These are phyloP conservation scores for Zea mays DNA, from an alignment of 176 grass and related monocot genomes.

Conservation along the genomic window Zm-B73-REFERENCE-NAM-5.0 NC_050097.1:23117001-23117500, in stretches of 20 bases:
- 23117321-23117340: constrained; percentile 10
- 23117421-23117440: background rate
- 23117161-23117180: background rate
- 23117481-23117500: constrained; percentile 15
- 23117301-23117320: background rate
- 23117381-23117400: background rate
- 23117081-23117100: background rate
- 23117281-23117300: constrained; percentile 6
- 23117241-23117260: background rate
- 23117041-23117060: constrained; percentile 10
- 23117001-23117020: too few relatives aligned
- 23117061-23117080: background rate
- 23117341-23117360: constrained; percentile 32
- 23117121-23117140: background rate
- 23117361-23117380: too few relatives aligned
- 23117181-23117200: background rate
- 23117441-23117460: constrained; percentile 27
- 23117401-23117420: background rate
- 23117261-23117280: too few relatives aligned
- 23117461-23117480: constrained; percentile 20
- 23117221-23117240: constrained; percentile 10
- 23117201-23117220: background rate
- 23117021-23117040: background rate
- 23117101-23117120: constrained; percentile 5
- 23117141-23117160: background rate